Percentiles rank a stretch among this genome's conserved stretches.
These are phyloP conservation scores for Amphibolis antarctica DNA, from an alignment of 106 monocot species.

Conservation along the genomic window DNA sequence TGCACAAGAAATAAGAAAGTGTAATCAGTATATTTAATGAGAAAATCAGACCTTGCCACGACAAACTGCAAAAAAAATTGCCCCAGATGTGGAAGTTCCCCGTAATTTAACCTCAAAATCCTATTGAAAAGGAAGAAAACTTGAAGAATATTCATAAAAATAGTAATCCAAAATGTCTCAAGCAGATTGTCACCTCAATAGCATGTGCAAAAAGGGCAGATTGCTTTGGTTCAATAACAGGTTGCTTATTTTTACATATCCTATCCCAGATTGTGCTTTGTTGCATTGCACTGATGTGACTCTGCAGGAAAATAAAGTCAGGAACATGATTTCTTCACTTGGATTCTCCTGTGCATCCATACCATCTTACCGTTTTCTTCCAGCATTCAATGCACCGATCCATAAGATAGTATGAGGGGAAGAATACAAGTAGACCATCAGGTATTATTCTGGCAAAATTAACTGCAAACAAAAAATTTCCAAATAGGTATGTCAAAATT, in stretches of 20 bases:
- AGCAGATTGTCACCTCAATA: conserved; percentile 47
- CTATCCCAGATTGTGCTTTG: conserved; percentile 87
- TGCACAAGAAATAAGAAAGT: no score
- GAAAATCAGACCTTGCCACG: conserved; percentile 75
- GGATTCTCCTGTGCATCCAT: neutral
- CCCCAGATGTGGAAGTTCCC: conserved; percentile 57
- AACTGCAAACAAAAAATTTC: conserved; percentile 50
- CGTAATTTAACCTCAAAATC: conserved; percentile 73
- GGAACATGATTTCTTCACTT: neutral
- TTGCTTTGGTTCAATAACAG: conserved; percentile 94
- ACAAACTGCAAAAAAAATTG: conserved; percentile 95
- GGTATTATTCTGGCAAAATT: conserved; percentile 95
- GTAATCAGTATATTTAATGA: no score
- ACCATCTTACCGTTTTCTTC: conserved; percentile 63
- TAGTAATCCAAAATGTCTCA: neutral
- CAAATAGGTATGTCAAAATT: neutral
- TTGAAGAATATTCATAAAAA: neutral
- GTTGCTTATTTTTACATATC: conserved; percentile 90
- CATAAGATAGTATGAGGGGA: conserved; percentile 97
- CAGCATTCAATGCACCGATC: conserved; percentile 85
- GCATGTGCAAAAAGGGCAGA: conserved; percentile 67
- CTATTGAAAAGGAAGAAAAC: conserved; percentile 16
- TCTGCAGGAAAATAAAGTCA: conserved; percentile 27
- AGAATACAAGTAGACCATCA: conserved; percentile 93
- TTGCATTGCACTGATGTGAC: conserved; percentile 53